Evolutionary conservation across 768 basidiomycete genomes (phyloP).

Genomic region (Hemileccinum rubropunctum): DNA sequence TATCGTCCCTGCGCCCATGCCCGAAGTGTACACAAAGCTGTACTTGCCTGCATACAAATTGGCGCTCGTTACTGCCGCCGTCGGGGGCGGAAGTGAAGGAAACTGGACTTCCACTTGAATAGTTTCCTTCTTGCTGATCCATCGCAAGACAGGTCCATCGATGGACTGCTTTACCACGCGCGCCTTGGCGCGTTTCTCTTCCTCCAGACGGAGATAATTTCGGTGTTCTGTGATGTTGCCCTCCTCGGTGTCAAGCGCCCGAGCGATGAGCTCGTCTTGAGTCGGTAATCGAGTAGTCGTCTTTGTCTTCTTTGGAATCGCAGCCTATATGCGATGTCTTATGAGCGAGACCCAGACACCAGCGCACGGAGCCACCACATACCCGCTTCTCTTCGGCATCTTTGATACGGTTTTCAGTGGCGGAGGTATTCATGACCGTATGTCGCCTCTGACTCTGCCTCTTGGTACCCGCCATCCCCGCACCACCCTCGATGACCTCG

Average conservation of each 20-base stretch:
- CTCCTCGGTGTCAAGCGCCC: slow-evolving; percentile 84
- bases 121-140: slow-evolving; percentile 66
- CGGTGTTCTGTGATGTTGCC: slow-evolving; percentile 76
- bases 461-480: slow-evolving; percentile 22
- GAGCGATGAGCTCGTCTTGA: slow-evolving; percentile 81
- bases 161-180: slow-evolving; percentile 58
- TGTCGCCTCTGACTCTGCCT: slow-evolving; percentile 65
- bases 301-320: slow-evolving; percentile 61
- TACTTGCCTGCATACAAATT: slow-evolving; percentile 17
- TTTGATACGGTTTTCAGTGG: slow-evolving; percentile 62
- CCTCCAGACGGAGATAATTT: slow-evolving; percentile 76
- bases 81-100: slow-evolving; percentile 27
- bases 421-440: slow-evolving; percentile 70
- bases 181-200: slow-evolving; percentile 71
- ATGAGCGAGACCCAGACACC: not conserved
- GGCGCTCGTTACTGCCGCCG: slow-evolving; percentile 6
- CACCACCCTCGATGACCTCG: slow-evolving; percentile 42
- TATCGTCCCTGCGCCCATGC: not conserved
- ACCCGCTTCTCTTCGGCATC: slow-evolving; percentile 64
- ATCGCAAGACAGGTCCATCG: slow-evolving; percentile 67
- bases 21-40: slow-evolving; percentile 19
- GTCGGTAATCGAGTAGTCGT: slow-evolving; percentile 52
- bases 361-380: slow-evolving; percentile 5
- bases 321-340: slow-evolving; percentile 38
- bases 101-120: slow-evolving; percentile 39